Conservation (phyloP, 768 basidiomycete genomes). For the Boletales sp. region DNA sequence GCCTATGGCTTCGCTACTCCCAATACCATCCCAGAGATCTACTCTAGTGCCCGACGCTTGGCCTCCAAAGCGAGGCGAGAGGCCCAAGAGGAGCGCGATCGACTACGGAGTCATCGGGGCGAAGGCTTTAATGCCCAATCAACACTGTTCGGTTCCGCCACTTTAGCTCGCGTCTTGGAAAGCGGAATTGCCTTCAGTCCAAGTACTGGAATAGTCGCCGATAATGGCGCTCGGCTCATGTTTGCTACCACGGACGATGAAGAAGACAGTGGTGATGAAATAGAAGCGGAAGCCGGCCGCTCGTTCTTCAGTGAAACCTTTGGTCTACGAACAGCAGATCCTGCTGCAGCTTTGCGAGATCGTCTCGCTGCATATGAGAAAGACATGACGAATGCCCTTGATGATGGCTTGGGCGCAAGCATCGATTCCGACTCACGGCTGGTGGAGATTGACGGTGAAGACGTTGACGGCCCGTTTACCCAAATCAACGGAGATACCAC, state of each 20-base stretch:
- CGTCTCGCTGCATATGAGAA: slow-evolving; percentile 63
- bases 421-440: slow-evolving; percentile 20
- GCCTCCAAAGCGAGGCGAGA: slow-evolving; percentile 62
- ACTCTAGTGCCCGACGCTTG: slow-evolving; percentile 58
- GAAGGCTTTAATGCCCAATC: slow-evolving; percentile 25
- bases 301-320: slow-evolving; percentile 51
- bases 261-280: slow-evolving; percentile 55
- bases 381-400: slow-evolving; percentile 37
- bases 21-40: slow-evolving; percentile 68
- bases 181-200: slow-evolving; percentile 67
- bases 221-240: slow-evolving; percentile 48
- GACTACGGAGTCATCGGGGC: slow-evolving; percentile 33
- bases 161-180: slow-evolving; percentile 55
- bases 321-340: slow-evolving; percentile 46
- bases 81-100: slow-evolving; percentile 49
- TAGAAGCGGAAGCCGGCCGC: slow-evolving; percentile 29
- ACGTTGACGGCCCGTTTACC: slow-evolving; percentile 27
- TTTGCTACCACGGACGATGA: slow-evolving; percentile 60
- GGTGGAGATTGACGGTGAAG: slow-evolving; percentile 34
- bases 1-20: slow-evolving; percentile 80
- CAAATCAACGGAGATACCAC: slow-evolving; percentile 32
- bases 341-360: slow-evolving; percentile 53
- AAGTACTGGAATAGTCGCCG: slow-evolving; percentile 48
- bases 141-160: slow-evolving; percentile 33
- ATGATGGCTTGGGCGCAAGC: slow-evolving; percentile 23